These are phyloP conservation scores for Podaxis sp. DNA, from an alignment of 768 basidiomycete genomes.

Conservation along the genomic window DNA sequence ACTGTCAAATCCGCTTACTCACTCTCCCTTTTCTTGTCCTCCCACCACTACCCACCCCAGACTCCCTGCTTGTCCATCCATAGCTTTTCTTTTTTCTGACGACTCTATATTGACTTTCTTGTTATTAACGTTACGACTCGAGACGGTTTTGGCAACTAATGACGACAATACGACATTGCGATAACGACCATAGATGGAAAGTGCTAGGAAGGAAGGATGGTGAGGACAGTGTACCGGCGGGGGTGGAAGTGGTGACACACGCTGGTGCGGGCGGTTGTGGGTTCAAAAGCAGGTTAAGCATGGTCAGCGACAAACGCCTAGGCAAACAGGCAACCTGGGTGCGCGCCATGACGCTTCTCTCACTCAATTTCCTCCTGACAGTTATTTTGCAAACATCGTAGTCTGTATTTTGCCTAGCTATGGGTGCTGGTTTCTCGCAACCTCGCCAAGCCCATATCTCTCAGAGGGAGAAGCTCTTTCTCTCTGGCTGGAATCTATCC, in stretches of 20 bases:
- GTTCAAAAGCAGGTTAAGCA: not conserved
- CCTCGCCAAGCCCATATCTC: not conserved
- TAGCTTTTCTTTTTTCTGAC: not conserved
- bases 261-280: too few relatives aligned
- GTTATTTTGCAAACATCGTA: not conserved
- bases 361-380: not conserved
- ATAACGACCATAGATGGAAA: not conserved
- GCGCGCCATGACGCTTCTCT: not conserved
- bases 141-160: not conserved
- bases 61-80: not conserved
- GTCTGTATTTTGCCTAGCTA: not conserved
- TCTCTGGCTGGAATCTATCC: not conserved
- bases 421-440: not conserved
- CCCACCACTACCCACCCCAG: not conserved
- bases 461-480: not conserved
- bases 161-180: not conserved
- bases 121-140: not conserved
- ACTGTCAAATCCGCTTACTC: conserved; percentile 2
- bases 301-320: too few relatives aligned
- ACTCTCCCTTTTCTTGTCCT: not conserved
- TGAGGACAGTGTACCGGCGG: not conserved
- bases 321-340: not conserved
- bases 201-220: not conserved
- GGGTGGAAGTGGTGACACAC: not conserved
- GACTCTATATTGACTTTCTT: not conserved